Percentiles rank a stretch among this genome's conserved stretches.
These are phyloP conservation scores for Wickerhamiella cacticola DNA, from an alignment of 805 yeast genomes.

Conservation along the genomic window DNA sequence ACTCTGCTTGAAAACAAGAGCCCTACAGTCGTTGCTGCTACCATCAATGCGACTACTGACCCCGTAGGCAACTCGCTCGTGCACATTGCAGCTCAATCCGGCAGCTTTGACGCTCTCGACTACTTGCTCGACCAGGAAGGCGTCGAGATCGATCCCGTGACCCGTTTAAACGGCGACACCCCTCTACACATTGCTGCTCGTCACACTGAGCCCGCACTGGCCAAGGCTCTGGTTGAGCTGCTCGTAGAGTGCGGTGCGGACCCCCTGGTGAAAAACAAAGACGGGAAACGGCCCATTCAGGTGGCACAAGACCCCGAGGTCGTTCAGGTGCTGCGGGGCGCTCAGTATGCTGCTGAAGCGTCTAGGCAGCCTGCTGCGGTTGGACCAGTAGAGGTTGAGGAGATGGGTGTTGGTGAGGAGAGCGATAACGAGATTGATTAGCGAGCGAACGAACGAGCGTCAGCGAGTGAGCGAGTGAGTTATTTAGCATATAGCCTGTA, in stretches of 20 bases:
- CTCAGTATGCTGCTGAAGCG: constrained; percentile 40
- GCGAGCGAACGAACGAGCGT: too few relatives aligned
- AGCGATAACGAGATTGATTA: constrained; percentile 14
- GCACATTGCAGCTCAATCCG: constrained; percentile 70
- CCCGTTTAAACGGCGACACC: constrained; percentile 64
- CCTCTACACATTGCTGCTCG: constrained; percentile 80
- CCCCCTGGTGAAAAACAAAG: constrained; percentile 42
- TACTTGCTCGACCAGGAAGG: constrained; percentile 74
- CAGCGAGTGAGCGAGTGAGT: too few relatives aligned
- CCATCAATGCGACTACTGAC: constrained; percentile 61
- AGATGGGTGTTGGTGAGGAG: constrained; percentile 16
- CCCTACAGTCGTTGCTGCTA: constrained; percentile 29
- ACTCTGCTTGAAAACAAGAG: constrained; percentile 37
- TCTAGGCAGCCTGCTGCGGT: constrained; percentile 15
- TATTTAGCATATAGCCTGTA: not conserved
- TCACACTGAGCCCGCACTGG: constrained; percentile 73
- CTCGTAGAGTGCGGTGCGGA: constrained; percentile 88
- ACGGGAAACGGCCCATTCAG: constrained; percentile 65
- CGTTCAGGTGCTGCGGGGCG: constrained; percentile 57
- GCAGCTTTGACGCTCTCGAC: constrained; percentile 77
- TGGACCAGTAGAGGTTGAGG: constrained; percentile 13
- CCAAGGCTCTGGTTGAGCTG: constrained; percentile 46
- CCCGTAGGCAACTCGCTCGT: constrained; percentile 71
- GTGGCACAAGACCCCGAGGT: constrained; percentile 47
- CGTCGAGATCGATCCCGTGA: constrained; percentile 75